Base-by-base conservation (phyloP, 208 protist genomes). In the Lotmaria passim region DNA sequence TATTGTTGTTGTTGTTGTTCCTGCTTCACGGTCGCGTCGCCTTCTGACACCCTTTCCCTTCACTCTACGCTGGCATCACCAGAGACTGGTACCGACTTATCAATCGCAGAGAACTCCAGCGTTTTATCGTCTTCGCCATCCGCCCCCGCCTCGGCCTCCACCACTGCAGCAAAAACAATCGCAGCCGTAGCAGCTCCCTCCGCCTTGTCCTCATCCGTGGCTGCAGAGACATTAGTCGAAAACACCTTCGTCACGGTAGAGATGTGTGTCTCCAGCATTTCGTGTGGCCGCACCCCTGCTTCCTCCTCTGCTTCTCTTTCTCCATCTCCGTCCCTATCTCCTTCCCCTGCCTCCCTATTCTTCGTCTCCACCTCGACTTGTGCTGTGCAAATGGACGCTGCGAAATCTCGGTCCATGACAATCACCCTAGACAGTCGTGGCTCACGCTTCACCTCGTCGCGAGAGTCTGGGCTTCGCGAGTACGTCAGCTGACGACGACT, bases 401-500 rank as follows among this genome's bases (percentile, higher is more conserved):
- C 36, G 17, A 47, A 3, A 33, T 30, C 5, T 3, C 36, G 33
- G 36, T 33, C 55, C 55, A 60, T 38, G 7, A 47, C 36, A 47
- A 60, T 31, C 3, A 47, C 55, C 17, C 55, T n/a, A 10, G 55
- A 33, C 36, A 38, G 55, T 7, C 36, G 21, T 19, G 33, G 38
- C 19, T 23, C 7, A 23, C 19, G n/a, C 39, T 63, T 10, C 19
- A 38, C 15, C 21, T 43, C 21, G 26, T 63, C 12, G 39, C 7
- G 26, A 23, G 39, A 7, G 3, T 21, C 21, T 3, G 57, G 57
- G 23, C 41, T 63, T 19, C 24, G 5, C 3, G 57, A 46, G 26
- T 51, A 63, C 5, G 41, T 34, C 14, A 63, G 57, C 39, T 63
- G 26, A 38, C 57, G 57, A 12, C 26, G 21, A 60, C 55, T 47